phyloP scores from a whole-genome alignment of 1,284 basidiomycete genomes.

The Boletus sp. region DNA sequence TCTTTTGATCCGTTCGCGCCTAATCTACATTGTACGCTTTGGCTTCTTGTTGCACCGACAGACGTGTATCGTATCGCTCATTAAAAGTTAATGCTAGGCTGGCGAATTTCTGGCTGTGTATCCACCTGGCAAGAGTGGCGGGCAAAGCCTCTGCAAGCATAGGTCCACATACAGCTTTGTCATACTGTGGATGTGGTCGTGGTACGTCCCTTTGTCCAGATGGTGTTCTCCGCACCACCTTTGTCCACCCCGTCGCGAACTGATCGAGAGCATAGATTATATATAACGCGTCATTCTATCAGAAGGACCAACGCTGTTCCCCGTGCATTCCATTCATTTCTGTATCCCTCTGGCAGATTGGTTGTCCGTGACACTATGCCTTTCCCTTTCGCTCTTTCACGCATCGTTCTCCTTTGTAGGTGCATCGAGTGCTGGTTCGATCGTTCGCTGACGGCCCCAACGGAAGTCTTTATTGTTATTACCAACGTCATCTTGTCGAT shows the following conservation, averaged over 20 bases:
- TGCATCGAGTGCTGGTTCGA: background rate
- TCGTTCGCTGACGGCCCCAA: slow-evolving; percentile 1
- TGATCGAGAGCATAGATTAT: background rate
- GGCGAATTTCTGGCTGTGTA: background rate
- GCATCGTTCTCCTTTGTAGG: slow-evolving; percentile 23
- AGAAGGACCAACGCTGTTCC: background rate
- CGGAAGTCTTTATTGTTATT: slow-evolving; percentile 19
- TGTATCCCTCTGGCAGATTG: background rate
- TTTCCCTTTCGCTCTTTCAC: slow-evolving; percentile 24
- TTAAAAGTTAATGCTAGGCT: background rate
- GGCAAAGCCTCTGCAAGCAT: too few relatives aligned
- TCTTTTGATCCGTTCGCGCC: background rate
- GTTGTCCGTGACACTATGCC: slow-evolving; percentile 30
- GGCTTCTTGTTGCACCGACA: background rate
- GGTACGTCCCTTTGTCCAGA: slow-evolving; percentile 12
- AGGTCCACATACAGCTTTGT: background rate
- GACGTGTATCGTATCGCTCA: slow-evolving; percentile 5
- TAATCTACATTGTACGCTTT: background rate
- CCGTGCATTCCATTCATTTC: slow-evolving; percentile 8
- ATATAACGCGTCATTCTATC: slow-evolving; percentile 18
- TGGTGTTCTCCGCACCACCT: slow-evolving; percentile 13
- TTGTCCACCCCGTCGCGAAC: slow-evolving; percentile 9
- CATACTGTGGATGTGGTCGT: background rate
- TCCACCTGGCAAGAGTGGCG: background rate
- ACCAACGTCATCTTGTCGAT: slow-evolving; percentile 13